Evolutionary conservation across 805 yeast species (phyloP).

Genomic region (Huiozyma naganishii): DNA sequence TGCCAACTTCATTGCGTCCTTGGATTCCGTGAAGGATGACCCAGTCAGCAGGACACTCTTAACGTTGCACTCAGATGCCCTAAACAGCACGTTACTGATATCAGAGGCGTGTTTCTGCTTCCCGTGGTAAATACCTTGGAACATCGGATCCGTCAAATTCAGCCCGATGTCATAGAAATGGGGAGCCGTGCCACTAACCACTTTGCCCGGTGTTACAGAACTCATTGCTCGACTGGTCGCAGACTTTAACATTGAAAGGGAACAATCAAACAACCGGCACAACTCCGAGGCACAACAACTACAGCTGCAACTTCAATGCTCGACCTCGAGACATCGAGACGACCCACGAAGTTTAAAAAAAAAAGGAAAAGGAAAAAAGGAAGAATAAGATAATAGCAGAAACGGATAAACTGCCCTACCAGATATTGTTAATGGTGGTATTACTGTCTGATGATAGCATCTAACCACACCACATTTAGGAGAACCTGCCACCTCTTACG

Average conservation of each 20-base stretch:
- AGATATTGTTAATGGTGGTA: too few species aligned
- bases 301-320: not conserved
- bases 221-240: conserved; percentile 2
- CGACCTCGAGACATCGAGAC: too few species aligned
- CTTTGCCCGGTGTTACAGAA: not conserved
- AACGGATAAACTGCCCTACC: too few species aligned
- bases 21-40: conserved; percentile 58
- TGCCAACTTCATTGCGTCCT: conserved; percentile 49
- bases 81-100: conserved; percentile 45
- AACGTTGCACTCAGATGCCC: conserved; percentile 62
- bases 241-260: not conserved
- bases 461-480: too few species aligned
- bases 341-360: too few species aligned
- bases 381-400: not conserved
- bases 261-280: not conserved
- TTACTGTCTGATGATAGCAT: too few species aligned
- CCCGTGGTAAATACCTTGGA: conserved; percentile 68
- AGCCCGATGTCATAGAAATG: conserved; percentile 43
- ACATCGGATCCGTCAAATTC: conserved; percentile 84
- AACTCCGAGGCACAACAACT: not conserved
- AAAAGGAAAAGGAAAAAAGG: not conserved
- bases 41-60: conserved; percentile 72
- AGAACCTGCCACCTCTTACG: too few species aligned
- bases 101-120: conserved; percentile 60
- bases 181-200: not conserved